Base-by-base conservation (phyloP, 2,329 filamentous ascomycete genomes). In the Pyrenochaeta sp. region DNA sequence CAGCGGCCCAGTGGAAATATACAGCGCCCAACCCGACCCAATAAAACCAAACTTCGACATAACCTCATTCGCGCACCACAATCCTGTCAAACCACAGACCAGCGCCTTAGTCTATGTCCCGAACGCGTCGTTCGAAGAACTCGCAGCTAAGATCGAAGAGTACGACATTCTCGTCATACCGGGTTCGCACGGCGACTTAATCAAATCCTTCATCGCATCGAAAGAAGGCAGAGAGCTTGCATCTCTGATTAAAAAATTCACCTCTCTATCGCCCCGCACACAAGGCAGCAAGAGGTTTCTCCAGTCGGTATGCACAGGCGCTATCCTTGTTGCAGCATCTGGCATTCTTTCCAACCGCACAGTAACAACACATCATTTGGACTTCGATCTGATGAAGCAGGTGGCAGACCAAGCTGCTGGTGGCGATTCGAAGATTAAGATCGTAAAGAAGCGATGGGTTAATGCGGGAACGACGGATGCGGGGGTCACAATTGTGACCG, bases 131-230 rank as follows among this genome's bases (percentile, higher is more conserved):
- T 51, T 77, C 15, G 52, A 65, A 14, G 60, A 71, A 1, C 61
- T 72, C 3, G 35, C 63, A n/a, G 44, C 58, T 6, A 23, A 56
- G 0, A 52, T 77, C n/a, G 49, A 54, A 10, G 43, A 61, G 1
- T 77, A 71, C 59, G 71, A 77, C 46, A 70, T 77, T 15, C 58
- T 78, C 3, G 46, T 78, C 7, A 61, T 77, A 9, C 75, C 75
- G 0, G 75, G 75, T 18, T 72, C 67, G 1, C 49, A 61, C 4
- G 60, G 66, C 0, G 61, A 66, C 0, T 39, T 64, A 3, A 31
- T 77, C 12, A 45, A 63, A 12, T 45, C 61, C 7, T 45, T 75
- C 2, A 20, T 67, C 0, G 39, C 45, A 0, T 51, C 63, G 6
- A 60, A 69, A 7, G 43, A 55, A n/a, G 66, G 51, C 1, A 49